Percentiles rank a stretch among this genome's conserved stretches.
Conservation (phyloP, 2,329 filamentous ascomycete genomes). For the Neurospora sp. region DNA sequence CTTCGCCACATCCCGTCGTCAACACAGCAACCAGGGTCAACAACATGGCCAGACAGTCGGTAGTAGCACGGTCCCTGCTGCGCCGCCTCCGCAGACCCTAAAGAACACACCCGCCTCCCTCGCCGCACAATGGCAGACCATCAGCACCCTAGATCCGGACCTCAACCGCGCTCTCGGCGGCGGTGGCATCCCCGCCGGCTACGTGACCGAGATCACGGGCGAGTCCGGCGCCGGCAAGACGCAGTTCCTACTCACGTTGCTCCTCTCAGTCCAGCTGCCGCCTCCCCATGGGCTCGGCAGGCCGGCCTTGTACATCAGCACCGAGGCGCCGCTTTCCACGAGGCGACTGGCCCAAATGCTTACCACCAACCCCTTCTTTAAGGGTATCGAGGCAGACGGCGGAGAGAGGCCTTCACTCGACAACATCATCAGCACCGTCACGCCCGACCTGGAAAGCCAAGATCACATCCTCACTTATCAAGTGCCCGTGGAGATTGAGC, state of each 20-base stretch:
- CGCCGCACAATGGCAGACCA: constrained; percentile 38
- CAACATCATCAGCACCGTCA: constrained; percentile 68
- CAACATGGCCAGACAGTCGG: not conserved
- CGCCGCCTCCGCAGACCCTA: constrained; percentile 9
- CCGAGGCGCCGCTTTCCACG: constrained; percentile 78
- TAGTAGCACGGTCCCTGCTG: not conserved
- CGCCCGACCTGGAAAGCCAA: constrained; percentile 85
- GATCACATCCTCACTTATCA: constrained; percentile 93
- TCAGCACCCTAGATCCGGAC: constrained; percentile 69
- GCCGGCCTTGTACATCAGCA: constrained; percentile 86
- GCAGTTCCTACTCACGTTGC: constrained; percentile 76
- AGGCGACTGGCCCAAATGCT: constrained; percentile 73
- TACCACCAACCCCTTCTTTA: constrained; percentile 50
- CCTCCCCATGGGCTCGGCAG: constrained; percentile 59
- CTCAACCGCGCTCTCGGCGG: constrained; percentile 65
- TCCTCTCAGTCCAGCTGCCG: constrained; percentile 76
- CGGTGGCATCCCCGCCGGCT: constrained; percentile 72
- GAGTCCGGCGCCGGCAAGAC: constrained; percentile 95
- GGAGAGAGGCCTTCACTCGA: constrained; percentile 51
- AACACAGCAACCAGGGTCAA: not conserved
- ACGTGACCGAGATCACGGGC: constrained; percentile 81
- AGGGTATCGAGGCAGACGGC: constrained; percentile 14
- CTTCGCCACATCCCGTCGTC: not conserved
- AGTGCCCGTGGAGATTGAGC: constrained; percentile 71
- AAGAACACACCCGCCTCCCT: constrained; percentile 28